A percentile compares a stretch with the other conserved stretches of the same genome.
Conservation (phyloP, 495 filamentous ascomycete species). For the Elasticomyces elasticus region DNA sequence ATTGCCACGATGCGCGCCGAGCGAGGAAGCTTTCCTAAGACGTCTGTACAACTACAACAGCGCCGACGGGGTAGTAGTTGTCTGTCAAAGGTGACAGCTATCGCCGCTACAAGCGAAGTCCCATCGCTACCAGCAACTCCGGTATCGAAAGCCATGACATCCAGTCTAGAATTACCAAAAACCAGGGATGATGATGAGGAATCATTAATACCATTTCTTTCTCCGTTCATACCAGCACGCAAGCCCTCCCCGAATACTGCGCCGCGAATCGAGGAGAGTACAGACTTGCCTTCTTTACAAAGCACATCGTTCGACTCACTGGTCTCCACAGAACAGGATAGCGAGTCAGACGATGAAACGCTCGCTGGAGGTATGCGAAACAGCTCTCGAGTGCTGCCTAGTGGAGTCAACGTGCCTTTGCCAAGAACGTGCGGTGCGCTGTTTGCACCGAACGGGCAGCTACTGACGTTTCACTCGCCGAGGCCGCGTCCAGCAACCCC, state of each 20-base stretch:
- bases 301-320: conserved; percentile 4
- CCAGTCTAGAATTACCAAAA: conserved; percentile 14
- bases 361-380: conserved; percentile 1
- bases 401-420: conserved; percentile 22
- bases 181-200: not conserved
- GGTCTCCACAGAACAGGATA: not conserved
- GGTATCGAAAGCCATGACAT: conserved; percentile 7
- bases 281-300: conserved; percentile 7
- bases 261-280: conserved; percentile 1
- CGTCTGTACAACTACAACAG: conserved; percentile 9
- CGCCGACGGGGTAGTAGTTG: not conserved
- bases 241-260: conserved; percentile 6
- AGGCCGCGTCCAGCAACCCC: not conserved
- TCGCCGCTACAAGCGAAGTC: not conserved
- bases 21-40: conserved; percentile 1
- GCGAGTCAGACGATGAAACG: conserved; percentile 20
- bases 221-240: conserved; percentile 12
- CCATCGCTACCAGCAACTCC: not conserved
- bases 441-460: conserved; percentile 21
- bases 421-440: conserved; percentile 23
- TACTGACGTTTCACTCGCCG: conserved; percentile 21
- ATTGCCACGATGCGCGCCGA: not conserved
- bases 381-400: conserved; percentile 11
- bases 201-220: conserved; percentile 16
- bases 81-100: not conserved